Base-by-base conservation (phyloP, 257 asterid species). In the Solanum pinnatisectum region DNA sequence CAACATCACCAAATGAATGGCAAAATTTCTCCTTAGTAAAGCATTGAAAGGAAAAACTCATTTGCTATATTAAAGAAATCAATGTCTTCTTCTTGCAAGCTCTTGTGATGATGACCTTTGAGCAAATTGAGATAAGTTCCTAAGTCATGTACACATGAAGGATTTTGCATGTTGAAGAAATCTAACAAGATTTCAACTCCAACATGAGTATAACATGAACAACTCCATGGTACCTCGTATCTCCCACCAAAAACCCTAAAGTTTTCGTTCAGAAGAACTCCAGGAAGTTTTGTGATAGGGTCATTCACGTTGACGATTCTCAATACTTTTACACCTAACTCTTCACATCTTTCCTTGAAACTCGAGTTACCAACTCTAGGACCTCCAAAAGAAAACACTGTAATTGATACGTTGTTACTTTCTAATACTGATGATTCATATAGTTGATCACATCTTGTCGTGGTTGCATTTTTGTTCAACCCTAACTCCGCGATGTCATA, bases 281-380 rank as follows among this genome's bases (percentile, higher is more conserved):
- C 98, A 0, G 98, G 98, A 82, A 95, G 85, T 88, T 93, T 95
- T 5, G 96, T 93, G 1, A 95, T 92, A 0, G 96, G 96, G 37
- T 95, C 98, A 67, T 94, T 95, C 30, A 87, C 94, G 25, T 95
- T 95, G 14, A 92, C 95, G 8, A 95, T 89, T 71, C 96, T 87
- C 18, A 94, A 70, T 18, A 94, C 96, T 56, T 88, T 94, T 5
- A 95, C 94, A 2, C 98, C 98, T 60, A 94, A 27, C 70, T 93
- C 95, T 3, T 95, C 96, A 46, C 96, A 95, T 44, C 98, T 91
- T 65, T 91, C 92, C 46, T 95, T 95, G 71, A 95, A 95, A 12
- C 90, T 90, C 8, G 89, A 89, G 49, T 95, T 95, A 13, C 98
- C 98, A 30, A 95, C 98, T 39, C 96, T 90, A 10, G 96, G 98